Conservation (phyloP, 805 yeast genomes). For the Priceomyces haplophilus region DNA sequence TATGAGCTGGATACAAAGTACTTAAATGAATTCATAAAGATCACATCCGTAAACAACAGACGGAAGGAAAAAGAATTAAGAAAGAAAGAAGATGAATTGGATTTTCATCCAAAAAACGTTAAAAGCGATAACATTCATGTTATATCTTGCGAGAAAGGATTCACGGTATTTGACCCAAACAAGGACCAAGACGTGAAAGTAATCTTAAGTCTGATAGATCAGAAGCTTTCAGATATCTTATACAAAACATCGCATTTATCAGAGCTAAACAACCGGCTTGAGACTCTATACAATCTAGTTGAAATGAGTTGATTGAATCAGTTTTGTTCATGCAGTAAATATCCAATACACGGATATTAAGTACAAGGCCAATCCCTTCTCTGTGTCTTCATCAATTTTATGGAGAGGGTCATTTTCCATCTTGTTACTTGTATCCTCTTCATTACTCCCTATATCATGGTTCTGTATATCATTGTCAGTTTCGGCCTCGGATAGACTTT, state of each 20-base stretch:
- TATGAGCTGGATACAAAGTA: conserved; percentile 33
- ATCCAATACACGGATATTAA: conserved; percentile 20
- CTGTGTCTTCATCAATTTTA: neutral
- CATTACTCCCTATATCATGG: neutral
- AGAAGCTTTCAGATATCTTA: conserved; percentile 14
- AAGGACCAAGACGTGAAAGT: conserved; percentile 17
- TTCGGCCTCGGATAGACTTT: neutral
- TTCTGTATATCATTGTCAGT: neutral
- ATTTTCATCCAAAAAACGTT: conserved; percentile 4
- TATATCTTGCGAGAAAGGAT: neutral
- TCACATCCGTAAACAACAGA: conserved; percentile 12
- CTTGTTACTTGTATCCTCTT: neutral
- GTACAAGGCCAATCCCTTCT: neutral
- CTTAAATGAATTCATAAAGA: conserved; percentile 27
- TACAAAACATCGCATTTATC: conserved; percentile 13
- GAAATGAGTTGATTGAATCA: conserved; percentile 7
- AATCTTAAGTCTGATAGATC: conserved; percentile 13
- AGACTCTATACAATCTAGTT: conserved; percentile 14
- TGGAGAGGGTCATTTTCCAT: neutral
- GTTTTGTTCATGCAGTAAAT: conserved; percentile 3
- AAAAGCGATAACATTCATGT: conserved; percentile 1
- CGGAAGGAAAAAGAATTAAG: conserved; percentile 14
- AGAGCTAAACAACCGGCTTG: conserved; percentile 18
- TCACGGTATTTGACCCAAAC: conserved; percentile 14
- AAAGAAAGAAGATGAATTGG: conserved; percentile 6